phyloP scores from a whole-genome alignment of 1,139 yeast species.

The Taiozyma sp. region DNA sequence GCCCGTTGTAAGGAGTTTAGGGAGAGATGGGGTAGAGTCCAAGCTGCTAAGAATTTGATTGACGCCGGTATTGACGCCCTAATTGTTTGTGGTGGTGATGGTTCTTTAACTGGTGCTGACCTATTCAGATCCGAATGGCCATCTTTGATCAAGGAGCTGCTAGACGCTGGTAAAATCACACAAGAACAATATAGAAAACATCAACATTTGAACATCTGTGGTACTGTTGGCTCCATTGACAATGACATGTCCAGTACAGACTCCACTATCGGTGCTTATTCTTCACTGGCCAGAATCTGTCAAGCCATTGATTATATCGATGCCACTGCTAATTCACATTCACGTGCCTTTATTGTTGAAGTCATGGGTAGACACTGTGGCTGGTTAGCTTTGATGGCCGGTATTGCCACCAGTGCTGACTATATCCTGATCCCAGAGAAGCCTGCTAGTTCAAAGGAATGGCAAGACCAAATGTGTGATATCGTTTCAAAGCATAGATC shows the following conservation, averaged over 20 bases:
- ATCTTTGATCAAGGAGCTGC: slow-evolving; percentile 67
- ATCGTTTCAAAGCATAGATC: slow-evolving; percentile 72
- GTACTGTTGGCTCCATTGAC: slow-evolving; percentile 94
- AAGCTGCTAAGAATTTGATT: slow-evolving; percentile 81
- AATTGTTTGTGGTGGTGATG: slow-evolving; percentile 99
- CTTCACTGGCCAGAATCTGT: slow-evolving; percentile 90
- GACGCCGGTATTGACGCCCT: slow-evolving; percentile 90
- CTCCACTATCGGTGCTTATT: slow-evolving; percentile 94
- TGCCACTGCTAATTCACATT: slow-evolving; percentile 95
- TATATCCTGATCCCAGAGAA: slow-evolving; percentile 90
- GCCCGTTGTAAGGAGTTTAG: slow-evolving; percentile 87
- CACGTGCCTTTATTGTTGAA: slow-evolving; percentile 95
- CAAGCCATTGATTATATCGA: slow-evolving; percentile 93
- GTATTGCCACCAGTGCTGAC: slow-evolving; percentile 94
- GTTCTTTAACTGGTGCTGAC: slow-evolving; percentile 97
- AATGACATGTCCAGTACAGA: slow-evolving; percentile 97
- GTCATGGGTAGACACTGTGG: slow-evolving; percentile 99
- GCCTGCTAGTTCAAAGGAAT: slow-evolving; percentile 61
- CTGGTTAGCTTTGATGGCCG: slow-evolving; percentile 96
- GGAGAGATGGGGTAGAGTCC: slow-evolving; percentile 78
- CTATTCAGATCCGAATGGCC: slow-evolving; percentile 95
- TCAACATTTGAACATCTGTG: slow-evolving; percentile 81
- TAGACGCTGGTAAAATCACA: slow-evolving; percentile 48
- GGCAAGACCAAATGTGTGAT: slow-evolving; percentile 76
- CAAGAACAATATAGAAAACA: slow-evolving; percentile 53